phyloP scores from a whole-genome alignment of 2,329 filamentous ascomycete genomes.

The Sclerotinia glacialis region DNA sequence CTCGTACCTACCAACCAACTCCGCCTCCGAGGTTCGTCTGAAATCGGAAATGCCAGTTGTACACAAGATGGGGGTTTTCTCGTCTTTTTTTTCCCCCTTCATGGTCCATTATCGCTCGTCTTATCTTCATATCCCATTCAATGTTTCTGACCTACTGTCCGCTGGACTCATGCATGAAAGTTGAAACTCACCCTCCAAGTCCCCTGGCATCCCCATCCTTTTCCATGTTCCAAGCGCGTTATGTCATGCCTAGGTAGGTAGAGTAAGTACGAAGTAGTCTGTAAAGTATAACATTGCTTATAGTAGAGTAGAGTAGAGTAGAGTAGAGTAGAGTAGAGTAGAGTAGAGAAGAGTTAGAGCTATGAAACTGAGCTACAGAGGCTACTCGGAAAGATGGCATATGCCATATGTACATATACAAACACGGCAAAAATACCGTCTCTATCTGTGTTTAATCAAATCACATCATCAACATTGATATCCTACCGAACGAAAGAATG shows the following conservation, averaged over 20 bases:
- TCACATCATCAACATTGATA: neutral
- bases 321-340: too few relatives aligned
- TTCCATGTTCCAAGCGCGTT: constrained; percentile 5
- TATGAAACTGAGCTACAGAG: neutral
- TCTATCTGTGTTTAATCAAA: neutral
- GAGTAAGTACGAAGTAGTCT: neutral
- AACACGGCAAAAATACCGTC: neutral
- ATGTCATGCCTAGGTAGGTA: neutral
- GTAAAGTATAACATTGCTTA: neutral
- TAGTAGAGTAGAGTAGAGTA: too few relatives aligned
- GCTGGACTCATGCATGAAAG: neutral
- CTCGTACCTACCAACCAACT: neutral
- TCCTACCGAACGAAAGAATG: neutral
- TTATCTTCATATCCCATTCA: constrained; percentile 13
- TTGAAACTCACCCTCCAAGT: neutral
- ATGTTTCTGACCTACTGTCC: neutral
- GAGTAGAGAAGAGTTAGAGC: neutral
- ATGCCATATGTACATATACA: neutral
- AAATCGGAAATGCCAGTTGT: neutral
- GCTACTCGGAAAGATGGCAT: neutral
- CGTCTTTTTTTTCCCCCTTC: too few relatives aligned
- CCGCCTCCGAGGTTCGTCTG: neutral
- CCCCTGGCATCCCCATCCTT: neutral
- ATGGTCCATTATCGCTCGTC: constrained; percentile 13
- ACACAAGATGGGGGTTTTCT: too few relatives aligned